These are phyloP conservation scores for Oryza coarctata DNA, from an alignment of 176 grass and related monocot species.

Conservation along the genomic window DNA sequence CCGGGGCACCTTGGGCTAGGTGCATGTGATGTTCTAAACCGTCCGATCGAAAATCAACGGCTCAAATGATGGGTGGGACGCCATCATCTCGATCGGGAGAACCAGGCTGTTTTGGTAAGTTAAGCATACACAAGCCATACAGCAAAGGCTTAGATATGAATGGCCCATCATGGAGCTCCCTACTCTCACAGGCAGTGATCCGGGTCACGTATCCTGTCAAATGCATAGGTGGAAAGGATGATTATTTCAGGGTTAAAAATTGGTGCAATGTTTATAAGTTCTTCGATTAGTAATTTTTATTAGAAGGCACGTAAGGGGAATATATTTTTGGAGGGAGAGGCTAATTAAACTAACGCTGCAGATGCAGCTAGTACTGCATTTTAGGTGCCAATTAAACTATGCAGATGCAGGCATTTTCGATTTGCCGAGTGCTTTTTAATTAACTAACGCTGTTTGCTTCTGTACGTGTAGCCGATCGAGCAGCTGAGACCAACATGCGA, in stretches of 20 bases:
- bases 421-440: neutral
- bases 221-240: neutral
- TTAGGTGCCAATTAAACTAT: slow-evolving; percentile 16
- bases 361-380: neutral
- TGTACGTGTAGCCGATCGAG: slow-evolving; percentile 30
- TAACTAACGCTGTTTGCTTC: neutral
- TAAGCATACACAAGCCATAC: too few relatives aligned
- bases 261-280: neutral
- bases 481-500: neutral
- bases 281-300: neutral
- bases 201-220: neutral
- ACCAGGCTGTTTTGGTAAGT: too few relatives aligned
- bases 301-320: neutral
- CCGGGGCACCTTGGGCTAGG: neutral
- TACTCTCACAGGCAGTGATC: too few relatives aligned
- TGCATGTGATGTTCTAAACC: neutral
- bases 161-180: too few relatives aligned
- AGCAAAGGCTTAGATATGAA: too few relatives aligned
- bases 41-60: neutral
- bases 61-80: too few relatives aligned
- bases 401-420: neutral
- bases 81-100: too few relatives aligned
- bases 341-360: too few relatives aligned
- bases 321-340: neutral
- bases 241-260: neutral